Conservation (phyloP, 2,329 filamentous ascomycete species). For the Colletotrichum sp. region DNA sequence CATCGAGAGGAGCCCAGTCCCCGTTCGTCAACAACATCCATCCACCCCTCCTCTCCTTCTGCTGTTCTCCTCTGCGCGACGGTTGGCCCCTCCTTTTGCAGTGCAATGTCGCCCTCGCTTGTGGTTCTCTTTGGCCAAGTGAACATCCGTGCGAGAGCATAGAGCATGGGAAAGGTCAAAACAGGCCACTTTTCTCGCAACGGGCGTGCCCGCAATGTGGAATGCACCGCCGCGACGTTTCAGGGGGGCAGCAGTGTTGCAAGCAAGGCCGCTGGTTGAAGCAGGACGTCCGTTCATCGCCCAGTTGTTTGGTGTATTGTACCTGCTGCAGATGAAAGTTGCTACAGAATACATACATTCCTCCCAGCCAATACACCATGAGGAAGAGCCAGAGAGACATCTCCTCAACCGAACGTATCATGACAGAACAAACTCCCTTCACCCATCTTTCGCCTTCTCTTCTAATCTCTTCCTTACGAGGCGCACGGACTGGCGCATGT, state of each 20-base stretch:
- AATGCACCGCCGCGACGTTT: slow-evolving; percentile 14
- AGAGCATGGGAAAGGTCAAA: slow-evolving; percentile 1
- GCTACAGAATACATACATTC: neutral
- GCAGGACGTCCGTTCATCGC: neutral
- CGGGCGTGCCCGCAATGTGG: neutral
- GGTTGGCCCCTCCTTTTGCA: neutral
- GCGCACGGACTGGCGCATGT: neutral
- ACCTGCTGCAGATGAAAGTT: neutral
- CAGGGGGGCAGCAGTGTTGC: slow-evolving; percentile 15
- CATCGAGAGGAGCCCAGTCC: neutral
- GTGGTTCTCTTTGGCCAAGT: neutral
- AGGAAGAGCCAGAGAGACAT: neutral
- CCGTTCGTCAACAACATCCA: neutral
- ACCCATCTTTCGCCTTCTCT: neutral
- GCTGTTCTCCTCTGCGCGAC: neutral
- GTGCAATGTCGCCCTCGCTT: neutral
- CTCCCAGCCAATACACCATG: neutral
- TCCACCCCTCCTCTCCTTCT: neutral
- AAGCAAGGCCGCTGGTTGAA: slow-evolving; percentile 2
- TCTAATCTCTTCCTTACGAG: neutral
- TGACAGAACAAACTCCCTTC: neutral
- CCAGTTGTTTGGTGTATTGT: neutral
- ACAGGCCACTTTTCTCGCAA: neutral
- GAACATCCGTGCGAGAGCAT: neutral
- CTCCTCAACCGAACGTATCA: neutral